phyloP scores from a whole-genome alignment of 306 rosid species.

The apple (Malus domestica) region ASM211411v1 NC_041796.1:31063501-31064000 shows the following conservation, averaged over 20 bases:
- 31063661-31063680: not conserved
- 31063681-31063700: slow-evolving; percentile 4
- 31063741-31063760: slow-evolving; percentile 38
- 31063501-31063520: slow-evolving; percentile 62
- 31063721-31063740: slow-evolving; percentile 83
- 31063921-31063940: slow-evolving; percentile 14
- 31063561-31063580: not conserved
- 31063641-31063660: not conserved
- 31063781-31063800: slow-evolving; percentile 93
- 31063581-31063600: not conserved
- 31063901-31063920: slow-evolving; percentile 53
- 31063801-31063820: slow-evolving; percentile 81
- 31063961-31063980: slow-evolving; percentile 26
- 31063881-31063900: slow-evolving; percentile 48
- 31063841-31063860: slow-evolving; percentile 94
- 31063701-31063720: slow-evolving; percentile 16
- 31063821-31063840: slow-evolving; percentile 46
- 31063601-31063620: not conserved
- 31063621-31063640: not conserved
- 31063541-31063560: slow-evolving; percentile 71
- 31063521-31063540: slow-evolving; percentile 85
- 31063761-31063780: slow-evolving; percentile 66
- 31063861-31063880: slow-evolving; percentile 84
- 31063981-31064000: slow-evolving; percentile 95
- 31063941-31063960: slow-evolving; percentile 6